Evolutionary conservation across 345 rosid genomes (phyloP).

Genomic region (Passiflora organensis): DNA sequence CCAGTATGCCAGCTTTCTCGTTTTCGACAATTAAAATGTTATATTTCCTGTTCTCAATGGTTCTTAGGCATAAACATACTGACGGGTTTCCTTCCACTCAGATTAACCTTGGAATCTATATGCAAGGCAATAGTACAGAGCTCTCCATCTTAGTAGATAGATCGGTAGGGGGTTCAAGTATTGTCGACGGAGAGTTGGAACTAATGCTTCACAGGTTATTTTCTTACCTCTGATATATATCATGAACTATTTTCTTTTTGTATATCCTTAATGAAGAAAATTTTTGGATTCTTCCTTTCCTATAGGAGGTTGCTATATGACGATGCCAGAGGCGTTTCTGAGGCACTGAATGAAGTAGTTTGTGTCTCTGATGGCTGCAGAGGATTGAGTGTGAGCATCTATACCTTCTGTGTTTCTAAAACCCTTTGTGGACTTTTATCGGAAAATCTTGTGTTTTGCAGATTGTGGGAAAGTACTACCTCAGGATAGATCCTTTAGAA

Average conservation of each 20-base stretch:
- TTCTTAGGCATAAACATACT: too few relatives aligned
- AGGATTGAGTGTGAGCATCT: conserved; percentile 75
- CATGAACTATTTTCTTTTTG: not conserved
- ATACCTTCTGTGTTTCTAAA: not conserved
- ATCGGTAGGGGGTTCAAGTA: conserved; percentile 79
- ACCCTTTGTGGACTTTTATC: not conserved
- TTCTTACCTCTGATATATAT: not conserved
- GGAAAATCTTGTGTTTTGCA: not conserved
- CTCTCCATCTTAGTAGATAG: conserved; percentile 84
- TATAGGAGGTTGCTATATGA: conserved; percentile 72
- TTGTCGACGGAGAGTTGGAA: conserved; percentile 75
- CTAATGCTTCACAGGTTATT: conserved; percentile 82
- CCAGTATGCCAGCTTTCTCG: conserved; percentile 48
- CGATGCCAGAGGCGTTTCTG: conserved; percentile 83
- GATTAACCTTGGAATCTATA: conserved; percentile 81
- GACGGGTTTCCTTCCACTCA: conserved; percentile 21
- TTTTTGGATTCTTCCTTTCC: not conserved
- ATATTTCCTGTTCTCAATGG: too few relatives aligned
- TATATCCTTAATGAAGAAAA: not conserved
- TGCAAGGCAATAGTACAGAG: conserved; percentile 64
- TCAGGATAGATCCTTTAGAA: conserved; percentile 62
- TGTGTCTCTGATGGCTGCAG: conserved; percentile 58
- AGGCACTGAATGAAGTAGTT: conserved; percentile 86
- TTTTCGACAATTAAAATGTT: too few relatives aligned
- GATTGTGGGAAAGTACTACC: conserved; percentile 49